A percentile compares a stretch with the other conserved stretches of the same genome.
These are phyloP conservation scores for Daldinia eschscholtzii DNA, from an alignment of 2,329 filamentous ascomycete genomes.

Conservation along the genomic window DNA sequence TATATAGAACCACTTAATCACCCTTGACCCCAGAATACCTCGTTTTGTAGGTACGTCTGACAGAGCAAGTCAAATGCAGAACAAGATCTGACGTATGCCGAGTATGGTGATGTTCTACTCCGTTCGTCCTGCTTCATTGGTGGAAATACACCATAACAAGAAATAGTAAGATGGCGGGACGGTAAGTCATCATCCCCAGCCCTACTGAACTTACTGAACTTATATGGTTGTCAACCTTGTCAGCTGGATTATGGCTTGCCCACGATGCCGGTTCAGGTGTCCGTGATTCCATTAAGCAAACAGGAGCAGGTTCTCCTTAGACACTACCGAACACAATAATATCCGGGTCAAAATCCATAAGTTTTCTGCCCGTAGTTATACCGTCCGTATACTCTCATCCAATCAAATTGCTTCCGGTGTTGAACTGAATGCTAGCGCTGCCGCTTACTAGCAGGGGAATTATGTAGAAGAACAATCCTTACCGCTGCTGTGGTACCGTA, in stretches of 20 bases:
- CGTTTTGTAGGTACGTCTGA: neutral
- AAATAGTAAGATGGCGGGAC: constrained; percentile 18
- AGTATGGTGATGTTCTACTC: constrained; percentile 9
- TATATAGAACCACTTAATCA: neutral
- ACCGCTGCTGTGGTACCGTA: neutral
- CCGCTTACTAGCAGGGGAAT: constrained; percentile 3
- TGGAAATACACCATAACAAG: neutral
- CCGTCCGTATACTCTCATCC: neutral
- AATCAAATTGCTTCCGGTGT: neutral
- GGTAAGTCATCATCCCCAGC: neutral
- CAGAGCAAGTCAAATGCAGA: constrained; percentile 8
- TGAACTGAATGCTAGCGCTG: neutral
- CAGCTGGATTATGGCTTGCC: neutral
- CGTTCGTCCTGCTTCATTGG: constrained; percentile 11
- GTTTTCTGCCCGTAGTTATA: neutral
- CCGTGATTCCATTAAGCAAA: neutral
- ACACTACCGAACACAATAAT: neutral
- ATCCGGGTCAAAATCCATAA: neutral
- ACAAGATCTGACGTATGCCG: constrained; percentile 28
- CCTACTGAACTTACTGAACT: neutral
- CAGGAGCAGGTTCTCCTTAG: constrained; percentile 3
- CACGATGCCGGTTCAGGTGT: neutral
- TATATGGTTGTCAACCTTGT: neutral
- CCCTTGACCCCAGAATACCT: neutral
- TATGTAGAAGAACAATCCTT: constrained; percentile 1